Evolutionary conservation across 2,329 filamentous ascomycete genomes (phyloP), one percentile per base, ranked within the genome.

Genomic region (Ceratocystis alfenasii): DNA sequence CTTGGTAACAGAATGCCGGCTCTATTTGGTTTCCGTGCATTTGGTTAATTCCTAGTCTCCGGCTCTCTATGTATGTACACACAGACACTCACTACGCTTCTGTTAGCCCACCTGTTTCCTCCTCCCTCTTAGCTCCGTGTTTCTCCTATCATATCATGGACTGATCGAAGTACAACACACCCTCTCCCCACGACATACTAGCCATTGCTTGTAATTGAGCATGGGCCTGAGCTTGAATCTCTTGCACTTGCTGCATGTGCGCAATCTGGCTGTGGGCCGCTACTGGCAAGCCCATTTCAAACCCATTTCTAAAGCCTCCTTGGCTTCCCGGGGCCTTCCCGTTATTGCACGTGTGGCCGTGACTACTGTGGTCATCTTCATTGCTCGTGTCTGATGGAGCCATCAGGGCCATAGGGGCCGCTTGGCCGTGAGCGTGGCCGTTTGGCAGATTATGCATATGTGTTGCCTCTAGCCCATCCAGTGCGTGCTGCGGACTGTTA

Each of bases 191-290:
- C 50, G 50, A 17, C 55, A 44, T 22, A n/a, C 41, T 53, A 3
- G 17, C 61, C n/a, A 50, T 46, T 25, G 61, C 22, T n/a, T 30
- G 61, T 20, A 45, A n/a, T 33, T 62, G 36, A 6, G 60, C 22
- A n/a, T 45, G 36, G 1, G 48, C 48, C 8, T 33, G 22, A 6
- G 61, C 41, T 12, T 48, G 61, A 25, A 63, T 60, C n/a, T 65
- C 53, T 25, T 65, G 63, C 63, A 60, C 50, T 25, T 65, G 63
- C n/a, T 65, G 63, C 36, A 65, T 65, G 44, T 65, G 63, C 30
- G 44, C 53, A 45, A 65, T 59, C 41, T 65, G 63, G 10, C 53
- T 61, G 33, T 59, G 53, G 2, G 63, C 63, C 53, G 53, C 53
- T 53, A 65, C 22, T 17, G 63, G 63, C 62, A 63, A 30, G 4